Evolutionary conservation across 768 basidiomycete species (phyloP), one percentile per base, ranked within the genome.

Genomic region (Leucosporidium scottii): DNA sequence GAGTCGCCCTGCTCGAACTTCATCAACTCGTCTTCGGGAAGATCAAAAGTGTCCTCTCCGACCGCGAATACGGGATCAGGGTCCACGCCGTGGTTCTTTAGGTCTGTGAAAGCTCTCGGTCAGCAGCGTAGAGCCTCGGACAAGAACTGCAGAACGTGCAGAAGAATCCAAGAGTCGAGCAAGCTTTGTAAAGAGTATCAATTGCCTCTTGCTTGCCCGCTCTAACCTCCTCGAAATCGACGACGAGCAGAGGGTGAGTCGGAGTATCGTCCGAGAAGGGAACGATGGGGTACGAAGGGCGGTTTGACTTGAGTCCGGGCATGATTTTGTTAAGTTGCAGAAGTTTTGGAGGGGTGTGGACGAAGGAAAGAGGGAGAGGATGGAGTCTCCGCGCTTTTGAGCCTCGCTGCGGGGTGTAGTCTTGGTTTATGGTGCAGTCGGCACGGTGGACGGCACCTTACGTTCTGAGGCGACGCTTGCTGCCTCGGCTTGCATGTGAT

Each of bases 91-190:
- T 86, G 84, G 68, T 85, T 85, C 73, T 83, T 84, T 50, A 86
- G 21, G 23, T 69, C 59, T 21, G 54, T 54, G 48, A 64, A 51
- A 57, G 28, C 47, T 6, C 10, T 10, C 10, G 13, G 39, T 44
- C 39, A 44, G 39, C 39, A 13, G 51, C n/a, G 6, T 53, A 53
- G 21, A 17, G n/a, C 4, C 17, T n/a, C 51, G 6, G 23, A 63
- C 23, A 63, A 59, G 84, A n/a, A 3, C 15, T 86, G 53, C 34
- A 18, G n/a, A 15, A 17, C 53, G 27, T 54, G 28, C 53, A 86
- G 84, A 85, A 87, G 75, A 87, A 87, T 3, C 85, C 85, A 1
- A 86, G 79, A 55, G 82, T 79, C 0, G 83, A 85, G 12, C 82
- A 83, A 1, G 85, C 85, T 57, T 82, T 77, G 83, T 83, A 86